Evolutionary conservation across 2,329 filamentous ascomycete species (phyloP), one percentile per base, ranked within the genome.

Genomic region (Diplocarpon rosae): DNA sequence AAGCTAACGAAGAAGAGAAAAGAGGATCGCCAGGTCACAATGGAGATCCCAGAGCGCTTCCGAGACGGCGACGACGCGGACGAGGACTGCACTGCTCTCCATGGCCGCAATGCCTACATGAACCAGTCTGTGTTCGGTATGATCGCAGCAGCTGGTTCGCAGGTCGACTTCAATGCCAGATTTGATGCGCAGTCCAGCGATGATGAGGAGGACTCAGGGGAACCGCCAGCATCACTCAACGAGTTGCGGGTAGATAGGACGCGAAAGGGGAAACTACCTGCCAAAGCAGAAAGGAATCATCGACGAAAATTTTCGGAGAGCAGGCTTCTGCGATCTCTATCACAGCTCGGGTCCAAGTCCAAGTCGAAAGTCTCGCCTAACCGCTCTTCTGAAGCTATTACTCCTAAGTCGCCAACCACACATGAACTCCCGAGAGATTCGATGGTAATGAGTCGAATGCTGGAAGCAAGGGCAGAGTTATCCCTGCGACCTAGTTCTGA

Each of bases 61-160:
- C 70, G 67, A 55, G 69, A 75, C 56, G 73, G 72, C 27, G 72
- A 74, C 49, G 76, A 80, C 62, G 71, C 69, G 5, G 68, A 80
- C 14, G 71, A 78, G 32, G 78, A 80, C 59, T 73, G 75, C 48
- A 75, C 74, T 12, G 74, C 74, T 40, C 70, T 73, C 2, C 71
- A 69, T n/a, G 63, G 63, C n/a, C 57, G 60, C 30, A 65, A 65
- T 45, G 62, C 53, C 11, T 53, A 53, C 17, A 86, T 94, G 80
- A 92, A 95, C 64, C 89, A 95, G 69, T 93, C 86, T 52, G 81
- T 96, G 44, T 94, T 95, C 63, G 88, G 87, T 43, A 77, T 96
- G 66, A 89, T 96, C 54, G 85, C 89, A 6, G 86, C 87, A 13
- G 87, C 87, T 31, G 86, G 88, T 6, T 89, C 86, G 27, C 79